Percentiles rank a stretch among this genome's conserved stretches.
Evolutionary conservation across 352 stramenopile genomes (phyloP).

Genomic region (Globisporangium cylindrosporum): DNA sequence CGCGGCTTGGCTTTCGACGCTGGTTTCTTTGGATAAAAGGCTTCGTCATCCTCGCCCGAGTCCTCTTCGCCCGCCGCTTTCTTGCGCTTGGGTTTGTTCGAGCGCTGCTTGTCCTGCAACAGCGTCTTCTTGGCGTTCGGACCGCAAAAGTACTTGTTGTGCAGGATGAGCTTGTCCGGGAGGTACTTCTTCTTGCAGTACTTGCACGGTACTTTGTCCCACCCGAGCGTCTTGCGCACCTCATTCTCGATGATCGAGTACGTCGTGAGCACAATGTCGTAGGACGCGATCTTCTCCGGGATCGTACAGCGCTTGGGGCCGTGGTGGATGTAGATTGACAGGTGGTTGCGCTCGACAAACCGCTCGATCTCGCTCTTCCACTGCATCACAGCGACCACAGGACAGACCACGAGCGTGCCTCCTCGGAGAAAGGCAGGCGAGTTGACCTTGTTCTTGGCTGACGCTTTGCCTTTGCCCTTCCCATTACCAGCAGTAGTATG

Average conservation of each 20-base stretch:
- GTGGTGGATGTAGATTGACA: conserved; percentile 97
- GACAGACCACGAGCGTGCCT: conserved; percentile 96
- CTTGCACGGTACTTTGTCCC: conserved; percentile 87
- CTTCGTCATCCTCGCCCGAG: conserved; percentile 24
- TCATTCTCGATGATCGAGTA: conserved; percentile 96
- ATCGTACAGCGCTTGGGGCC: conserved; percentile 82
- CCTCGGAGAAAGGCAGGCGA: conserved; percentile 28
- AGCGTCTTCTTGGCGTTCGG: conserved; percentile 93
- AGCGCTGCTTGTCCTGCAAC: conserved; percentile 87
- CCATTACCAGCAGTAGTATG: not conserved
- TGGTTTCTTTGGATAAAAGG: conserved; percentile 54
- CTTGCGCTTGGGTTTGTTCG: conserved; percentile 48
- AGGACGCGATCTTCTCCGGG: conserved; percentile 85
- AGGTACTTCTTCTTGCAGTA: conserved; percentile 94
- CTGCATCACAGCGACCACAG: conserved; percentile 95
- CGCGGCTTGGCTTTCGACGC: conserved; percentile 33
- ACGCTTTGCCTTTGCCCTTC: conserved; percentile 5
- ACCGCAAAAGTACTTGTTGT: conserved; percentile 99
- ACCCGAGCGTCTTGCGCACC: conserved; percentile 69
- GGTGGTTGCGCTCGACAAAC: conserved; percentile 90
- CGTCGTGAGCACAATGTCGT: conserved; percentile 98
- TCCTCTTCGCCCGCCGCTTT: conserved; percentile 62
- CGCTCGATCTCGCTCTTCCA: conserved; percentile 89
- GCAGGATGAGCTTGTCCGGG: conserved; percentile 92
- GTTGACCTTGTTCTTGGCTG: conserved; percentile 10